Percentiles rank a stretch among this genome's conserved stretches.
Evolutionary conservation across 192 early-diverging fungal genomes (phyloP).

Genomic region (Radiomyces spectabilis): DNA sequence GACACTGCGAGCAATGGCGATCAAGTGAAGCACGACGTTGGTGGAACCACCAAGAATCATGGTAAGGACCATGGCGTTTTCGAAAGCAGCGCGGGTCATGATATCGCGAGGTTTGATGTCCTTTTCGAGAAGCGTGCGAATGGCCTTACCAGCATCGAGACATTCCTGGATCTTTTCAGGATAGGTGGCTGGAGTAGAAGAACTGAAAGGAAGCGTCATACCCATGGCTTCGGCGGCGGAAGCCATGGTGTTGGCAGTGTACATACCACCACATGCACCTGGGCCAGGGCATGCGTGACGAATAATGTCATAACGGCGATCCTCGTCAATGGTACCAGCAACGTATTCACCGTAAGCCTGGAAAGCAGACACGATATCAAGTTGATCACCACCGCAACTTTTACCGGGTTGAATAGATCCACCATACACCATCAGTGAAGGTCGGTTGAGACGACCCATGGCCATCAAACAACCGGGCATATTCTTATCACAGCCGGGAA

Average conservation of each 20-base stretch:
- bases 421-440: slow-evolving; percentile 95
- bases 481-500: slow-evolving; percentile 82
- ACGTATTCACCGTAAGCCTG: slow-evolving; percentile 90
- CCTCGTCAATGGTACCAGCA: slow-evolving; percentile 85
- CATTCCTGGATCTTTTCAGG: slow-evolving; percentile 89
- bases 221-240: slow-evolving; percentile 97
- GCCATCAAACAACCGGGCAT: slow-evolving; percentile 98
- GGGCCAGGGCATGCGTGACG: slow-evolving; percentile 75
- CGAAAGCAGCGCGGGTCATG: slow-evolving; percentile 91
- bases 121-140: slow-evolving; percentile 80
- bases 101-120: slow-evolving; percentile 94
- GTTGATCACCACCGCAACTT: slow-evolving; percentile 38
- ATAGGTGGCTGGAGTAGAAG: slow-evolving; percentile 86
- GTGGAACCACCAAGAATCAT: slow-evolving; percentile 97
- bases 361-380: slow-evolving; percentile 95
- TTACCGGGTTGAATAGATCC: slow-evolving; percentile 84
- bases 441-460: slow-evolving; percentile 91
- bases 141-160: slow-evolving; percentile 69
- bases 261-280: slow-evolving; percentile 98
- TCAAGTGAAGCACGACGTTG: slow-evolving; percentile 92
- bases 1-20: slow-evolving; percentile 81
- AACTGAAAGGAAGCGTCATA: slow-evolving; percentile 92
- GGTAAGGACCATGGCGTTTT: slow-evolving; percentile 89
- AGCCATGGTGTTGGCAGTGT: slow-evolving; percentile 51
- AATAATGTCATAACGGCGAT: slow-evolving; percentile 70